These are phyloP conservation scores for Sarocladiaceae sp. DNA, from an alignment of 2,329 filamentous ascomycete genomes.

Conservation along the genomic window DNA sequence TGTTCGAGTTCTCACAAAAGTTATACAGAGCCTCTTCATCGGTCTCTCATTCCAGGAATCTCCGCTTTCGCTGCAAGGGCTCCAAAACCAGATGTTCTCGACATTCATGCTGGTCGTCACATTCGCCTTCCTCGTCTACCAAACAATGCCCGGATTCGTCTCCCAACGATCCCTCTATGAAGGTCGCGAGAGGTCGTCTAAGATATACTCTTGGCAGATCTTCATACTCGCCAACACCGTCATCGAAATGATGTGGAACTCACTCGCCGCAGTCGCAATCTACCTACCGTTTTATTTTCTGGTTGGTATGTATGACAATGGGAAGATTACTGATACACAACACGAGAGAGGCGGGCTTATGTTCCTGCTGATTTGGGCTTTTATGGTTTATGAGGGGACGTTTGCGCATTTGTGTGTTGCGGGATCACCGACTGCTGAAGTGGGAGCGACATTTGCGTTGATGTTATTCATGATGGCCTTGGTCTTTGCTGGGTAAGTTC, in stretches of 20 bases:
- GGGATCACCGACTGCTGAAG: constrained; percentile 70
- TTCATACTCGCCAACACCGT: constrained; percentile 81
- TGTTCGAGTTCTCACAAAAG: constrained; percentile 83
- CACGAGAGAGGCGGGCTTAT: constrained; percentile 70
- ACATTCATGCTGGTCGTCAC: constrained; percentile 82
- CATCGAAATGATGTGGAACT: constrained; percentile 83
- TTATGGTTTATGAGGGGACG: constrained; percentile 76
- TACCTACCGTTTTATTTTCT: constrained; percentile 85
- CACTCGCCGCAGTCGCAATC: constrained; percentile 70
- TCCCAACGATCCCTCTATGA: constrained; percentile 79
- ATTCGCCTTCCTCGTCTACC: constrained; percentile 74
- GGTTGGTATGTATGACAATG: constrained; percentile 71
- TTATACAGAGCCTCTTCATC: constrained; percentile 72
- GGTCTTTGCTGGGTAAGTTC: constrained; percentile 74
- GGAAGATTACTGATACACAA: constrained; percentile 55
- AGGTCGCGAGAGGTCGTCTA: constrained; percentile 77
- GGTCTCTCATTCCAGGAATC: constrained; percentile 77
- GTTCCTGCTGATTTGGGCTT: constrained; percentile 71
- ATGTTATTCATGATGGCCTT: constrained; percentile 68
- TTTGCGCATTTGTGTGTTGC: constrained; percentile 78
- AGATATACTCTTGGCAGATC: constrained; percentile 79
- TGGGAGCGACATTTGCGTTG: constrained; percentile 71
- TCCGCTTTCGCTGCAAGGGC: constrained; percentile 67
- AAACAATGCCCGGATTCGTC: constrained; percentile 84
- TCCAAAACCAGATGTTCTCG: constrained; percentile 83